phyloP scores from a whole-genome alignment of 352 stramenopile species.

The Globisporangium yorkense region DNA sequence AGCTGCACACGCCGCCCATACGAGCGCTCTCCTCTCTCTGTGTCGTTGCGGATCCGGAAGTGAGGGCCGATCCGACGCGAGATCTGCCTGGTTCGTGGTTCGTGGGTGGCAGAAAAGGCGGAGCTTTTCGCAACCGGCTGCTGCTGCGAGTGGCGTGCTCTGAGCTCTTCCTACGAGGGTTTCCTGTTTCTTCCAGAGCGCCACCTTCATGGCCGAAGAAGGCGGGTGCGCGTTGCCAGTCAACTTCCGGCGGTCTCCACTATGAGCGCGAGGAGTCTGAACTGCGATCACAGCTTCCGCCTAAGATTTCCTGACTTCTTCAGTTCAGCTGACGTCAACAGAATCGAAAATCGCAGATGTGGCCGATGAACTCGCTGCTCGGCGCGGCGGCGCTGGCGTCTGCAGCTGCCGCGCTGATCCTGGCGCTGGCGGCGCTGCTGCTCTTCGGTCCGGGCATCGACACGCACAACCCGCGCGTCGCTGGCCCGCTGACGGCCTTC shows the following conservation, averaged over 20 bases:
- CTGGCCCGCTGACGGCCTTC: slow-evolving; percentile 28
- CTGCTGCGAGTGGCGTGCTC: neutral
- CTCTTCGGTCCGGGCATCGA: slow-evolving; percentile 62
- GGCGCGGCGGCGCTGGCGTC: slow-evolving; percentile 20
- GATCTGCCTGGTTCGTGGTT: neutral
- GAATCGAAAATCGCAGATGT: neutral
- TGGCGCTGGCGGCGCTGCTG: neutral
- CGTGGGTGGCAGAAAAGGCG: neutral
- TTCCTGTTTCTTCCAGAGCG: no score
- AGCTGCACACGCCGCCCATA: slow-evolving; percentile 12
- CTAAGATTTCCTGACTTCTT: no score
- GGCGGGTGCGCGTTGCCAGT: no score
- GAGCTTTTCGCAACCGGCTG: no score
- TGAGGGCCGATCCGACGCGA: neutral
- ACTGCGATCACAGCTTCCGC: no score
- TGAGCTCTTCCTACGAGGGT: no score
- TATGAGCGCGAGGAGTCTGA: no score
- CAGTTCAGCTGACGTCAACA: neutral
- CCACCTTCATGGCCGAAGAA: no score
- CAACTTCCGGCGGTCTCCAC: no score
- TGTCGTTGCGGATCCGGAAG: neutral
- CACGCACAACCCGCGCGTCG: slow-evolving; percentile 29
- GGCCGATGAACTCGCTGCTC: slow-evolving; percentile 15
- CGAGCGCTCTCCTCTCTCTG: neutral
- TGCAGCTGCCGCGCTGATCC: slow-evolving; percentile 9